Conservation (phyloP, 202 grass and related monocot species). For the Setaria italica region DNA sequence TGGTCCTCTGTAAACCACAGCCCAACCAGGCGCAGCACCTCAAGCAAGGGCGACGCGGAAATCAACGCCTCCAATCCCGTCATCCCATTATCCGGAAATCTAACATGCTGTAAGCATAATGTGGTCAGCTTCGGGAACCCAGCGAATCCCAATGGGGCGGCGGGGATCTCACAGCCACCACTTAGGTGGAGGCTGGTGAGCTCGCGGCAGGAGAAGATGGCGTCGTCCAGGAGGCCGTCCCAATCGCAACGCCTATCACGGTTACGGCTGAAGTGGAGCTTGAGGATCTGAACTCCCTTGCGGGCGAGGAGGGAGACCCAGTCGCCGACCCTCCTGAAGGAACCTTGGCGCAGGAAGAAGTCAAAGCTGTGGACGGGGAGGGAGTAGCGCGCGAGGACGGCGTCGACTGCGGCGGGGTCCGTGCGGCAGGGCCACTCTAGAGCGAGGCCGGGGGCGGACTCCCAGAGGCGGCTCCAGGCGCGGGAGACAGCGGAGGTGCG, state of each 20-base stretch:
- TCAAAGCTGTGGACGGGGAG: no score
- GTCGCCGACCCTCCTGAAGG: no score
- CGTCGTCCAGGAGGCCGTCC: neutral
- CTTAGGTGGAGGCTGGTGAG: constrained; percentile 3
- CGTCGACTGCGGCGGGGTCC: neutral
- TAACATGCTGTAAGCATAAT: neutral
- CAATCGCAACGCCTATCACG: no score
- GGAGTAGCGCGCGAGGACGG: no score
- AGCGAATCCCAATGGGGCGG: neutral
- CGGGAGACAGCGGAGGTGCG: constrained; percentile 8
- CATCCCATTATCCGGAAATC: neutral
- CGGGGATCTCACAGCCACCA: neutral
- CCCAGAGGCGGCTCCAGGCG: constrained; percentile 25
- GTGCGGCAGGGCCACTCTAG: neutral
- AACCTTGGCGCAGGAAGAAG: no score
- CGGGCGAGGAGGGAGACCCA: no score
- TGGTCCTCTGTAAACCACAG: neutral
- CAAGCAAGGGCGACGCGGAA: neutral
- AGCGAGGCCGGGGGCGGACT: neutral
- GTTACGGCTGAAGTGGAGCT: no score
- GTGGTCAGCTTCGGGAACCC: constrained; percentile 10
- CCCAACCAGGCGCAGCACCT: neutral
- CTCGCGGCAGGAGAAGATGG: constrained; percentile 18
- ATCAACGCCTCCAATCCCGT: neutral
- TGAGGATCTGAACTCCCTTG: no score